Base-by-base conservation (phyloP, 2,329 filamentous ascomycete genomes). In the Rachicladosporium sp. region DNA sequence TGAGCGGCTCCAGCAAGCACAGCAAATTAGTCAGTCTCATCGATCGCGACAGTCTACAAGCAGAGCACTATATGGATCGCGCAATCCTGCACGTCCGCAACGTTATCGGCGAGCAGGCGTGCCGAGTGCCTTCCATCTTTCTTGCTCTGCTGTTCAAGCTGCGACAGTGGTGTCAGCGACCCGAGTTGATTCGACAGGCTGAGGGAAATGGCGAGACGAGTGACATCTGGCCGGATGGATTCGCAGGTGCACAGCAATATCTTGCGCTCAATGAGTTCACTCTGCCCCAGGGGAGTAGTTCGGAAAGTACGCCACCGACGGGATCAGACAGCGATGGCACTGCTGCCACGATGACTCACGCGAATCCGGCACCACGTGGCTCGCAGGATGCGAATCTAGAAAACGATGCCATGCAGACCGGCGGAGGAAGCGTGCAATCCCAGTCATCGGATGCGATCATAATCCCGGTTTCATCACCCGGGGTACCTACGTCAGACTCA, bases 1-100 rank as follows among this genome's bases (percentile, higher is more conserved):
- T 82, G 36, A 74, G 78, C 6, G 76, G 79, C 3, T 73, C 73
- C 2, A 70, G 72, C 10, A 72, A 78, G 1, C 70, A 72, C 31
- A 79, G 74, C 10, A 77, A 80, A 48, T 69, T 88, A 1, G 77
- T 76, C 10, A 73, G 73, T 43, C 71, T 87, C 12, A 78, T 89
- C 46, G 70, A 77, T 47, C 74, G 74, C 46, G 71, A 79, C 40
- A 70, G 78, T 47, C 71, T 89, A 62, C 76, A 78, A 43, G 64
- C 73, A 10, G 71, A 76, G 46, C 66, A 73, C 39, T 81, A 85
- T 53, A 67, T 93, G 2, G 78, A 84, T 46, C 69, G 68, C n/a
- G 65, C 88, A 12, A 72, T 85, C 1, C 70, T 76, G 1, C 78
- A 80, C 50, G 81, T 89, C 50, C 69, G 71, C 42, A 68, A 71